These are phyloP conservation scores for Coffea humblotiana DNA, from an alignment of 305 asterid genomes.

Conservation along the genomic window DNA sequence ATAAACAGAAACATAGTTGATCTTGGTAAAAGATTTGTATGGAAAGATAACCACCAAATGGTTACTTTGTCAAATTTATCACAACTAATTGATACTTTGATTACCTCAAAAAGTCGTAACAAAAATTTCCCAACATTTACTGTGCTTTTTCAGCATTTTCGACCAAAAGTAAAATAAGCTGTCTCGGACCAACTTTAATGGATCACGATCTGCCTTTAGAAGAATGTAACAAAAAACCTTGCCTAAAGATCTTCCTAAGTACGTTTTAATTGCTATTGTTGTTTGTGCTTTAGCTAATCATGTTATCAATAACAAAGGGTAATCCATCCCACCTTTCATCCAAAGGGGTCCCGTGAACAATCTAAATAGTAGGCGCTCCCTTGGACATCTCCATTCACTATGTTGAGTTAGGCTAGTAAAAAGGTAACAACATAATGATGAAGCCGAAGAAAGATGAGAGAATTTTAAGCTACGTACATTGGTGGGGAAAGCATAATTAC, in stretches of 20 bases:
- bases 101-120: neutral
- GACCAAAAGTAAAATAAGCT: slow-evolving; percentile 15
- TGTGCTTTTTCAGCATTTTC: neutral
- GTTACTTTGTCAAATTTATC: neutral
- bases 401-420: slow-evolving; percentile 34
- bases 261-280: slow-evolving; percentile 39
- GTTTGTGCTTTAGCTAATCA: slow-evolving; percentile 52
- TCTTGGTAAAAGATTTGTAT: neutral
- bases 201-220: slow-evolving; percentile 7
- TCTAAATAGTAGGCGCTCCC: slow-evolving; percentile 49
- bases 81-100: neutral
- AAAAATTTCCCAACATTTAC: neutral
- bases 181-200: slow-evolving; percentile 17
- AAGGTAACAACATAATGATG: slow-evolving; percentile 46
- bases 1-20: neutral
- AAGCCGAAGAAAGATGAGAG: slow-evolving; percentile 35
- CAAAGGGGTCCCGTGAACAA: slow-evolving; percentile 38
- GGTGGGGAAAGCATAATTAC: slow-evolving; percentile 18
- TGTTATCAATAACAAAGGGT: slow-evolving; percentile 26
- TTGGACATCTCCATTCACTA: slow-evolving; percentile 31
- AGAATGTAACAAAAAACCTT: neutral
- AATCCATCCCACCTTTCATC: slow-evolving; percentile 28
- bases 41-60: neutral
- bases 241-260: slow-evolving; percentile 21
- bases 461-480: slow-evolving; percentile 46